Evolutionary conservation across 257 asterid species (phyloP), one percentile per base, ranked within the genome.

Genomic region (Solanum ossicruentum): DNA sequence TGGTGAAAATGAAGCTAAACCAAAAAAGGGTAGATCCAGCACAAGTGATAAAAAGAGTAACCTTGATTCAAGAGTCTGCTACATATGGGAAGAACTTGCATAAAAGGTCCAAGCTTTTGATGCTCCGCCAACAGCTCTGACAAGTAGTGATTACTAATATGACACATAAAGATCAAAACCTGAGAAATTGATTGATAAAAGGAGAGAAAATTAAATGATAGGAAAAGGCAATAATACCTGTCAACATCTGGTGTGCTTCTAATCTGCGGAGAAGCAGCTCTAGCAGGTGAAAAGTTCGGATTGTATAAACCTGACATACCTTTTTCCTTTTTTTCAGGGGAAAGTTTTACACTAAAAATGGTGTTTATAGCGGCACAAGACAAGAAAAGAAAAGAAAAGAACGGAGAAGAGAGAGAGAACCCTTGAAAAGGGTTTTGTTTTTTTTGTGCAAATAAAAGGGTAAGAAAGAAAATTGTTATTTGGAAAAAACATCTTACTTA

Each of bases 101-200:
- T 86, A 91, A 97, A 97, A 45, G 99, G 99, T 12, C 97, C 99
- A 72, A 97, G 91, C 94, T 95, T 97, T 81, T 94, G 99, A 91
- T 91, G 96, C 92, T 97, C 99, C 85, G 94, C 95, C 92, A 97
- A 86, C 67, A 97, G 97, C 93, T 97, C 99, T 21, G 97, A 92
- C 88, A 95, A 86, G 93, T 93, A 97, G 87, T 92, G 98, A 89
- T 91, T 92, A 86, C 98, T 95, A 57, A 87, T 52, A 86, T 85
- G 41, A 21, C 28, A 41, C 15, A 36, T 39, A 75, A 41, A 21
- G 43, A 88, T 73, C 85, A 84, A 47, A 82, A 10, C n/a, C 61
- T 26, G 41, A 52, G 83, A 47, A 55, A 1, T 32, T 39, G 32
- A 1, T 32, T 26, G 32, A 28, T 0, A 45, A 7, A 65, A 28